Evolutionary conservation across 2,329 filamentous ascomycete species (phyloP).

Genomic region (Diaporthe nobilis): DNA sequence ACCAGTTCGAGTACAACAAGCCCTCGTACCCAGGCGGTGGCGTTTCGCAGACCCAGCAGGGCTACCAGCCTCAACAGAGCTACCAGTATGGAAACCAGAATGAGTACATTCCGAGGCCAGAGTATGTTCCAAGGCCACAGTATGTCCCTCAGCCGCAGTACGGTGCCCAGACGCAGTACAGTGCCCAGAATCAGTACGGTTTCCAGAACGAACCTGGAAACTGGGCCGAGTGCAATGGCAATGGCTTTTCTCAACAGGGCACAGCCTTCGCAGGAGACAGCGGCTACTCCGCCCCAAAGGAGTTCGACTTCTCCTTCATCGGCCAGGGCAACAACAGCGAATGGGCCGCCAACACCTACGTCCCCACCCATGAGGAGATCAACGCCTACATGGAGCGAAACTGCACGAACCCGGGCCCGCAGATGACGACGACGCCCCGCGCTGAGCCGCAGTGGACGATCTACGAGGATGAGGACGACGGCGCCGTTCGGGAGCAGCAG

Average conservation of each 20-base stretch:
- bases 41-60: not conserved
- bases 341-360: conserved; percentile 12
- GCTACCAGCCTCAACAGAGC: not conserved
- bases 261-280: not conserved
- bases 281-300: not conserved
- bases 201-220: not conserved
- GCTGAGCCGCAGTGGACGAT: conserved; percentile 33
- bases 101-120: not conserved
- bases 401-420: not conserved
- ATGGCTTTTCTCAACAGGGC: not conserved
- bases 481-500: not conserved
- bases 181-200: not conserved
- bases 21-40: not conserved
- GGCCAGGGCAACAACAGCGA: conserved; percentile 11
- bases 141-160: not conserved
- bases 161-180: not conserved
- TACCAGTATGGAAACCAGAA: not conserved
- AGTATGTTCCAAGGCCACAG: not conserved
- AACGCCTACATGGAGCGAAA: not conserved
- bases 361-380: conserved; percentile 27
- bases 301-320: conserved; percentile 36
- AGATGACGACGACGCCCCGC: not conserved
- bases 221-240: not conserved
- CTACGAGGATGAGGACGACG: conserved; percentile 38
- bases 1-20: not conserved